These are phyloP conservation scores for Aspergillus ochraceus DNA, from an alignment of 2,329 filamentous ascomycete genomes.

Conservation along the genomic window DNA sequence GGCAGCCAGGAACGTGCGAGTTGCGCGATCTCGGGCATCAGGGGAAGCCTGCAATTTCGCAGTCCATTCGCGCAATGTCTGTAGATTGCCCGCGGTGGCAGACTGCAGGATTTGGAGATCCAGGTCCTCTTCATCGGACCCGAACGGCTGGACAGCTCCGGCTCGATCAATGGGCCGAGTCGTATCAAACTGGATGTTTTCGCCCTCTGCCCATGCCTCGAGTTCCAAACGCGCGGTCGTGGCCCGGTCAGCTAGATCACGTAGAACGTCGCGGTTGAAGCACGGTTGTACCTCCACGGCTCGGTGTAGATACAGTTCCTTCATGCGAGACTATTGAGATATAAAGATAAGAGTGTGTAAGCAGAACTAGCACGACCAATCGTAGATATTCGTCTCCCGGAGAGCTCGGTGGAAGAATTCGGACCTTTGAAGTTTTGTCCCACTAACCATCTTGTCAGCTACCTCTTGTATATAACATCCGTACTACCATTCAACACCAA, in stretches of 20 bases:
- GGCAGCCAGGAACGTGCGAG: constrained; percentile 84
- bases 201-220: constrained; percentile 94
- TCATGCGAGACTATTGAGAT: constrained; percentile 73
- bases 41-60: constrained; percentile 63
- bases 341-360: constrained; percentile 25
- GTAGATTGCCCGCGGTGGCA: constrained; percentile 76
- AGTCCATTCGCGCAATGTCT: constrained; percentile 78
- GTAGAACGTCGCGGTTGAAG: constrained; percentile 96
- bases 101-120: constrained; percentile 84
- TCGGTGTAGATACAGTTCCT: constrained; percentile 92
- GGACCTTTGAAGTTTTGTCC: constrained; percentile 96
- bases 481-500: constrained; percentile 34
- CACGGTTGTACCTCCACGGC: constrained; percentile 97
- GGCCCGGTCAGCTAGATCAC: constrained; percentile 92
- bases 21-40: constrained; percentile 73
- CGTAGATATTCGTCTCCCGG: neutral
- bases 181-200: constrained; percentile 80
- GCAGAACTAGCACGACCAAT: constrained; percentile 12
- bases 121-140: constrained; percentile 83
- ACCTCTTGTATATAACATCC: constrained; percentile 15
- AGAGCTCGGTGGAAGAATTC: constrained; percentile 14
- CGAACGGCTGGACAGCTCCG: constrained; percentile 44
- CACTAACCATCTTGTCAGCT: constrained; percentile 55
- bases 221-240: constrained; percentile 95
- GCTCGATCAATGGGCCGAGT: constrained; percentile 41